phyloP scores from a whole-genome alignment of 257 asterid genomes.

The Thymus quinquecostatus region DNA sequence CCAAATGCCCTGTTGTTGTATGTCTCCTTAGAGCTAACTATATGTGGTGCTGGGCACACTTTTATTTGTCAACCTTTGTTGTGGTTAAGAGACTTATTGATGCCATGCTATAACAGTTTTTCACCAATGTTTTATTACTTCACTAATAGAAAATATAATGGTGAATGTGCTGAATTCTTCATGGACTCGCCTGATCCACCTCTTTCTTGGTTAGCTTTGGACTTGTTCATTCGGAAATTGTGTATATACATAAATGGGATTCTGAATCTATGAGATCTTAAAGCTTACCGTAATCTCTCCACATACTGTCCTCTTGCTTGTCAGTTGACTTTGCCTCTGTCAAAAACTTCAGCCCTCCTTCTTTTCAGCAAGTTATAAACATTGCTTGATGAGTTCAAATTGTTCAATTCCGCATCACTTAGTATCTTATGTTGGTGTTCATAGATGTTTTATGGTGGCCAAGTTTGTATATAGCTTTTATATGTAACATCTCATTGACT shows the following conservation, averaged over 20 bases:
- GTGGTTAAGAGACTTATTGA: no score
- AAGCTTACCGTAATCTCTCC: background rate
- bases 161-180: no score
- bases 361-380: background rate
- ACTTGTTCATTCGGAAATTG: no score
- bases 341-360: background rate
- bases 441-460: background rate
- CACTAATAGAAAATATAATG: no score
- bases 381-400: background rate
- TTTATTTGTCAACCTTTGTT: no score
- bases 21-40: no score
- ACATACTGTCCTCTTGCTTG: background rate
- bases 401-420: background rate
- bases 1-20: conserved; percentile 2
- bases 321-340: background rate
- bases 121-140: no score
- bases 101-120: no score
- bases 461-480: background rate
- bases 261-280: background rate
- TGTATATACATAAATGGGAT: no score
- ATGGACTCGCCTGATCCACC: no score
- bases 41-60: no score
- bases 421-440: background rate
- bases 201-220: no score
- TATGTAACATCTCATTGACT: background rate